Evolutionary conservation across 345 rosid species (phyloP).

Genomic region (Raphanus sativus): DNA sequence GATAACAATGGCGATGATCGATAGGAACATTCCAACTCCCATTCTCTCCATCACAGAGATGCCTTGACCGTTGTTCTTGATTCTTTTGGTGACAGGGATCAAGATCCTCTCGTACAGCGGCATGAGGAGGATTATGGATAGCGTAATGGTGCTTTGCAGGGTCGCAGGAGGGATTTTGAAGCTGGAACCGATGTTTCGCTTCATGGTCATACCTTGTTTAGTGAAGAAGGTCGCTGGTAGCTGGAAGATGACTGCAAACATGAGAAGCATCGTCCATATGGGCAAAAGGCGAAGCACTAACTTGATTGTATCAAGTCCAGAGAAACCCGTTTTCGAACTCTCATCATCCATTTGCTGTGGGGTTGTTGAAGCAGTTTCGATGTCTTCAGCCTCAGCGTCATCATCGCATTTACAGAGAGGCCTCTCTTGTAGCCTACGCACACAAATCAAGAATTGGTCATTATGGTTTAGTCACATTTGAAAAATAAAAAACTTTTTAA

Average conservation of each 20-base stretch:
- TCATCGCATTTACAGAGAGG: constrained; percentile 58
- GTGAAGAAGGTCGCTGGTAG: constrained; percentile 88
- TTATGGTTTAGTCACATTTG: not conserved
- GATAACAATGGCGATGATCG: constrained; percentile 71
- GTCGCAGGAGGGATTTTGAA: constrained; percentile 94
- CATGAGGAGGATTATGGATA: constrained; percentile 86
- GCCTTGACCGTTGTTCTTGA: constrained; percentile 53
- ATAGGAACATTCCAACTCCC: constrained; percentile 87
- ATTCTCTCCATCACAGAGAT: constrained; percentile 76
- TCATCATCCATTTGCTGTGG: constrained; percentile 20
- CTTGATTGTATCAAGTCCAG: constrained; percentile 45
- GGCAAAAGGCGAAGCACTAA: constrained; percentile 70
- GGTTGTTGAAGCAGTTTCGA: constrained; percentile 13
- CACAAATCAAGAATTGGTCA: not conserved
- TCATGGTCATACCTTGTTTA: constrained; percentile 88
- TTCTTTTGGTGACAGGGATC: constrained; percentile 50
- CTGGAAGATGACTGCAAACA: constrained; percentile 89
- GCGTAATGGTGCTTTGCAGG: constrained; percentile 74
- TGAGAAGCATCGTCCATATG: constrained; percentile 86
- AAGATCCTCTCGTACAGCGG: constrained; percentile 69
- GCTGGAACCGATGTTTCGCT: constrained; percentile 57
- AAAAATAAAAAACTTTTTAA: not conserved
- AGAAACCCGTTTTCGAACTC: constrained; percentile 26
- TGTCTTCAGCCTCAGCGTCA: constrained; percentile 16
- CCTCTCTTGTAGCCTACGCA: constrained; percentile 67